Base-by-base conservation (phyloP, 345 rosid species). In the Ceriops zippeliana region DNA sequence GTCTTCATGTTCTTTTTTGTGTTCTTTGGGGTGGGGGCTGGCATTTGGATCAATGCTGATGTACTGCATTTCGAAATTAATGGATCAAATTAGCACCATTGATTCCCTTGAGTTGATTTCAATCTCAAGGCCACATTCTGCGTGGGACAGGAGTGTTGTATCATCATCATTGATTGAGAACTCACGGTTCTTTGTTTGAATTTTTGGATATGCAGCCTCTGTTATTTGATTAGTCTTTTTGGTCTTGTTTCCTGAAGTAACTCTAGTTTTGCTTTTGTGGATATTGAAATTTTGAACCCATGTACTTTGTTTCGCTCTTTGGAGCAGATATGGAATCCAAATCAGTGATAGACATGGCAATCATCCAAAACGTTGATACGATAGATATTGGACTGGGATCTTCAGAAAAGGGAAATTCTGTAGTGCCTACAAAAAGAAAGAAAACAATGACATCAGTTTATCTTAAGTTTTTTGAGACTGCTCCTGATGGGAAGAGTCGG, bases 381-480 rank as follows among this genome's bases (percentile, higher is more conserved):
- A 67, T 77, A 66, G 90, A 89, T 71, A 85, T 87, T 58, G 96
- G 81, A 69, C 68, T 89, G 69, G 87, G 83, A 73, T 89, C 98
- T 75, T 86, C 97, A 0, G 96, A 86, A 9, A 89, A 90, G 76
- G 81, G 85, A 49, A 81, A 61, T 73, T 27, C 82, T 61, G 63
- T 59, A 68, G 77, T 85, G 63, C 66, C 80, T 5, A 75, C 92
- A 31, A 93, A 93, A 78, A 86, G 98, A 53, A 93, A 90, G 85
- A 93, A 93, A 85, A 90, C 97, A 0, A 89, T 90, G 98, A 93
- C 98, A n/a, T 93, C 98, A 6, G 90, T 90, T 15, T 93, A 82
- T 78, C 98, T 93, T 53, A 93, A 88, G 76, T 89, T 84, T 68
- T 93, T 93, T 53, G 96, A 90, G 81, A 90, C 92, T 56, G 87